Evolutionary conservation across 306 rosid species (phyloP), one percentile per base, ranked within the genome.

Genomic region (Arachis hypogaea): DNA sequence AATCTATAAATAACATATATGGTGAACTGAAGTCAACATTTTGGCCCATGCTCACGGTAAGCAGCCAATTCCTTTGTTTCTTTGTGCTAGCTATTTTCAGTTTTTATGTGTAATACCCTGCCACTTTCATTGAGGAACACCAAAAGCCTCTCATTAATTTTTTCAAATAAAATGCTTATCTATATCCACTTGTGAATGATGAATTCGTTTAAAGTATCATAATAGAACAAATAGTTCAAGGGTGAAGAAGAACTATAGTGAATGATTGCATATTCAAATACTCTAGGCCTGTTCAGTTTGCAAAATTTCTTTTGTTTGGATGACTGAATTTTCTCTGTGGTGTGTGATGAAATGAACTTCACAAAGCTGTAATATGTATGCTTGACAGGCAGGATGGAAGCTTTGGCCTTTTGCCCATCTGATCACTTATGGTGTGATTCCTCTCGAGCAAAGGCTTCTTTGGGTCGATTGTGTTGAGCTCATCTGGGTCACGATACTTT

Each of bases 361-460:
- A 28, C 66, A 36, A 44, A 5, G 55, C 55, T 54, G 44, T 68
- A 40, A 71, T 77, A 59, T 79, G 81, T 77, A 55, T 79, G 81
- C 74, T 72, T 78, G 52, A 59, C 90, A 89, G 97, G 95, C 97
- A 47, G 97, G 99, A 52, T 92, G 99, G 99, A 89, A 94, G 80
- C 97, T 94, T 66, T 89, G 99, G 97, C 99, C 99, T 80, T 94
- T 94, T 78, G 99, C 99, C 36, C 99, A 92, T 92, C 78, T 94
- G 74, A 70, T 92, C 82, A 94, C 99, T n/a, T 89, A 94, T 78
- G 96, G 99, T 63, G 81, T 92, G 63, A 61, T 94, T 77, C 97
- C 97, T 44, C 82, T 94, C 63, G 99, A 92, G 59, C 99, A 92
- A 87, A 85, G 99, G 87, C 96, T 94, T 82, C 97, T 92, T 60